phyloP scores from a whole-genome alignment of 2,329 filamentous ascomycete species.

The Didymella segeticola region DNA sequence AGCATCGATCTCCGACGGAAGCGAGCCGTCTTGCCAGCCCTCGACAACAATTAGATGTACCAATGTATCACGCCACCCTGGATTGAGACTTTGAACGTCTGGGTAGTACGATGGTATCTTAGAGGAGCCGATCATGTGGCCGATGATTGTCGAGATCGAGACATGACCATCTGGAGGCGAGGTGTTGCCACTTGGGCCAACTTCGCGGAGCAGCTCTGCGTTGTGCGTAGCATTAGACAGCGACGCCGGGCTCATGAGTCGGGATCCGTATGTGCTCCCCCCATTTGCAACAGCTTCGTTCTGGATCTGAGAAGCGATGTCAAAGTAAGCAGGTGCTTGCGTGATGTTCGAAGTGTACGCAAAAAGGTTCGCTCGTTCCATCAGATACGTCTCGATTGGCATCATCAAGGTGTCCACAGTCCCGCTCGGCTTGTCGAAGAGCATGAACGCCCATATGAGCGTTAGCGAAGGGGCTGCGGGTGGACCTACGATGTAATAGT shows the following conservation, averaged over 20 bases:
- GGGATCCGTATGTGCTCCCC: constrained; percentile 29
- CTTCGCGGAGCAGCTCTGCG: constrained; percentile 19
- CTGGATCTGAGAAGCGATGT: not conserved
- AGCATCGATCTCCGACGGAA: constrained; percentile 10
- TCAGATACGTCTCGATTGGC: constrained; percentile 26
- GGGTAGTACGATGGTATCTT: constrained; percentile 26
- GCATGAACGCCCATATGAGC: constrained; percentile 27
- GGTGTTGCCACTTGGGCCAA: not conserved
- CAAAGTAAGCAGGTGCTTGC: constrained; percentile 22
- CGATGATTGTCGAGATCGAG: constrained; percentile 27
- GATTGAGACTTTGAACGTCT: constrained; percentile 23
- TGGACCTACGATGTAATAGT: constrained; percentile 34
- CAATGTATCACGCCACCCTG: constrained; percentile 37
- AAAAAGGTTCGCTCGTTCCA: constrained; percentile 16
- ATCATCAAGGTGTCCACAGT: constrained; percentile 26
- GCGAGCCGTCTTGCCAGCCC: constrained; percentile 21
- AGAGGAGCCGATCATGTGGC: constrained; percentile 31
- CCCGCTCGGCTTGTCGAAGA: constrained; percentile 31
- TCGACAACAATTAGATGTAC: constrained; percentile 27
- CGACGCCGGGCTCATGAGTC: constrained; percentile 29
- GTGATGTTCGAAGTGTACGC: constrained; percentile 20
- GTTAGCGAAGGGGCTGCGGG: constrained; percentile 21
- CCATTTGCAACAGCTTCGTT: constrained; percentile 34
- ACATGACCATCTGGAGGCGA: not conserved
- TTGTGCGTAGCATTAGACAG: constrained; percentile 22